Percentiles rank a stretch among this genome's conserved stretches.
Evolutionary conservation across 2,329 filamentous ascomycete species (phyloP).

Genomic region (Geoglossum cookeanum): DNA sequence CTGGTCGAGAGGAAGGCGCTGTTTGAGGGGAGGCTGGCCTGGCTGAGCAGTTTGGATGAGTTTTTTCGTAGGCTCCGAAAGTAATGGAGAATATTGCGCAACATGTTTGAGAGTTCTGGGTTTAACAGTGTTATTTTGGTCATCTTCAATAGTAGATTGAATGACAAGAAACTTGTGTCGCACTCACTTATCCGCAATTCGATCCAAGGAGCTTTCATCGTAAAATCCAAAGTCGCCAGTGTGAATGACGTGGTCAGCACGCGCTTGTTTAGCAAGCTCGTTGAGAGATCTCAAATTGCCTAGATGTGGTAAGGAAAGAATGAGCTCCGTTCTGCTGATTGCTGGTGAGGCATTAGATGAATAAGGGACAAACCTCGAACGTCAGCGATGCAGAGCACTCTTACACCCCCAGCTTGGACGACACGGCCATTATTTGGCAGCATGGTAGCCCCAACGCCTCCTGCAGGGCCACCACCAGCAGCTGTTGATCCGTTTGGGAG

Average conservation of each 20-base stretch:
- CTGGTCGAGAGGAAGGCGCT: constrained; percentile 61
- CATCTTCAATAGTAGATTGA: constrained; percentile 5
- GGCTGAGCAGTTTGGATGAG: constrained; percentile 49
- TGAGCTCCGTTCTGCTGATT: not conserved
- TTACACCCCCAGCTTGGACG: constrained; percentile 34
- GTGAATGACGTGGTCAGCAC: constrained; percentile 94
- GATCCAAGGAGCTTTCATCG: constrained; percentile 83
- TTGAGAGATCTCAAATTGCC: constrained; percentile 92
- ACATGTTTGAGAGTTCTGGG: constrained; percentile 87
- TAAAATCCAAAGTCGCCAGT: constrained; percentile 99
- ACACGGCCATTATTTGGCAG: constrained; percentile 48
- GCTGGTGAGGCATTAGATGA: not conserved
- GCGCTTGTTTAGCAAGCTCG: constrained; percentile 83
- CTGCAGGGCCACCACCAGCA: not conserved
- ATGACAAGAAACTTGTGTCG: not conserved
- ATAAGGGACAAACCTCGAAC: constrained; percentile 37
- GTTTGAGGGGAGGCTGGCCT: constrained; percentile 49
- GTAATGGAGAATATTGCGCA: constrained; percentile 90
- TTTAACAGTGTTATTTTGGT: constrained; percentile 7
- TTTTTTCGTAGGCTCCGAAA: constrained; percentile 55
- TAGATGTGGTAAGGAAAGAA: constrained; percentile 22
- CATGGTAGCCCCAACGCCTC: constrained; percentile 1
- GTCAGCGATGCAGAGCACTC: constrained; percentile 52
- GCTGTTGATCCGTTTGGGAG: constrained; percentile 5
- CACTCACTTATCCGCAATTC: constrained; percentile 91